Evolutionary conservation across 2,329 filamentous ascomycete species (phyloP), one percentile per base, ranked within the genome.

Genomic region (Orbilia quercus): DNA sequence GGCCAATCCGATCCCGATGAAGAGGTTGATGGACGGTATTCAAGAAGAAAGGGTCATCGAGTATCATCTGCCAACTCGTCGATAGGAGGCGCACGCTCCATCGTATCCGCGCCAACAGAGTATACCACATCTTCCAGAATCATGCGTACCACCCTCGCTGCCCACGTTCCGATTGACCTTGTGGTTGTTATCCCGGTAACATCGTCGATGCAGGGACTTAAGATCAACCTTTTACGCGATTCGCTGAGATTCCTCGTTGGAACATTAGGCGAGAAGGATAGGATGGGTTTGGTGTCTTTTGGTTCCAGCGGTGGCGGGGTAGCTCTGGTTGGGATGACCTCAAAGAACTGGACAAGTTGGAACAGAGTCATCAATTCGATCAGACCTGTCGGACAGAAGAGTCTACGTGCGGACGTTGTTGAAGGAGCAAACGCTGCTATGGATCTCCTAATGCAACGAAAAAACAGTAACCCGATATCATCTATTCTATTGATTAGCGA

Each of bases 131-230:
- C 91, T 42, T 85, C 86, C 16, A 80, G 79, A 81, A 55, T 79
- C 53, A 64, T 79, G 25, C 69, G 77, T 76, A 58, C 82, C 81
- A 55, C 69, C 3, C 60, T 73, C 12, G 69, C 69, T 12, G 80
- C 94, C 51, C 95, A 99, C 79, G 91, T 98, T 14, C 94, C 95
- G 1, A 87, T 98, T 60, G 95, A 99, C 79, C 89, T 99, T 28
- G 94, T 99, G 0, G 92, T 98, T 0, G 95, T 99, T 20, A 93
- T 99, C 34, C 95, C 95, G 0, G 92, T 99, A 4, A 98, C 95
- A 0, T 96, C 94, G 0, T 98, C 95, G 0, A 99, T 98, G 94
- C 95, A 98, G 81, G 95, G 95, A n/a, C 87, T 99, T 73, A 99
- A 99, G 83, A 97, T 98, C 79, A 96, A 94, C 74, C 85, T 99